phyloP scores from a whole-genome alignment of 257 asterid species.

The Solanum megistacrolobum region DNA sequence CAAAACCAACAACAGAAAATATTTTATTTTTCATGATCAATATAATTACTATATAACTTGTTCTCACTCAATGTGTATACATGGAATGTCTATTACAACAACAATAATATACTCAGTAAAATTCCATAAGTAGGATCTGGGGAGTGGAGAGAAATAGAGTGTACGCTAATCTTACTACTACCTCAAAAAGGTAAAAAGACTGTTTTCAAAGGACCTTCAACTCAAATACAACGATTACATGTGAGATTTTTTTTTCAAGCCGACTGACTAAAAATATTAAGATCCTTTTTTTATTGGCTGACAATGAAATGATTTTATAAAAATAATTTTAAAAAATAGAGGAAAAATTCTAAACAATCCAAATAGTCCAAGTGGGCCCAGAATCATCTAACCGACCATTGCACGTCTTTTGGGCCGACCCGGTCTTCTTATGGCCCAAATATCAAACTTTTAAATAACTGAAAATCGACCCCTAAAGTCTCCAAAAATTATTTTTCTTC shows the following conservation, averaged over 20 bases:
- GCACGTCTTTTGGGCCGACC: conserved; percentile 5
- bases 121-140: neutral
- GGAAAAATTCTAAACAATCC: neutral
- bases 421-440: neutral
- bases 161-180: neutral
- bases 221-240: neutral
- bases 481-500: neutral
- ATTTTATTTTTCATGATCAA: neutral
- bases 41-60: neutral
- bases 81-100: neutral
- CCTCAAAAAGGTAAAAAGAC: neutral
- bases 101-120: neutral
- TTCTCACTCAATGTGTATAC: neutral
- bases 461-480: neutral
- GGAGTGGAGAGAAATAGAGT: neutral
- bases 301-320: neutral
- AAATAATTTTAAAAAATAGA: neutral
- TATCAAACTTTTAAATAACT: neutral
- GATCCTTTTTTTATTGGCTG: neutral
- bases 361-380: neutral
- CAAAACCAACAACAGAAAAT: neutral
- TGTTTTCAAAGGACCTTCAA: neutral
- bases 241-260: neutral
- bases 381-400: neutral
- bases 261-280: neutral